phyloP scores from a whole-genome alignment of 768 basidiomycete genomes.

The Rhodosporidiobolus odoratus region DNA sequence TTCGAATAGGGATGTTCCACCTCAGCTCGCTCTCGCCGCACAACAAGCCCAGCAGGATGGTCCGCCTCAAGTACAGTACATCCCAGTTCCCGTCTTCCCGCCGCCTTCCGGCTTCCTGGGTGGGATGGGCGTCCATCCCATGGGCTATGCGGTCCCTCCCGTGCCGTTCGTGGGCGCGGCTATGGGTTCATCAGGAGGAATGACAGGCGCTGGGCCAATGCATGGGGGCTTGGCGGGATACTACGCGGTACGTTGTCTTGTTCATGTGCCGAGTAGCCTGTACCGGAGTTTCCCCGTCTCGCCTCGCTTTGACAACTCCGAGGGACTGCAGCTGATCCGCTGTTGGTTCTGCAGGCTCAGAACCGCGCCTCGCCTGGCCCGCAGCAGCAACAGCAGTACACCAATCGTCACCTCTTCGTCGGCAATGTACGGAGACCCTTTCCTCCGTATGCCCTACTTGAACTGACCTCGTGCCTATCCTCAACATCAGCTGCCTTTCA shows the following conservation, averaged over 20 bases:
- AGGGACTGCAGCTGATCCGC: too few species aligned
- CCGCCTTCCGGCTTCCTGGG: too few species aligned
- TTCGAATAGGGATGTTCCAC: neutral
- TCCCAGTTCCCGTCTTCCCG: neutral
- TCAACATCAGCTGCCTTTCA: constrained; percentile 77
- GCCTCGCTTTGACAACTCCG: neutral
- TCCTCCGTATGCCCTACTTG: neutral
- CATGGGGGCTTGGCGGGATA: constrained; percentile 15
- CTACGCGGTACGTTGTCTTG: constrained; percentile 2
- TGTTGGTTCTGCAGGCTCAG: too few species aligned
- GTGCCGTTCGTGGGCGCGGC: neutral
- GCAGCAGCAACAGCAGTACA: constrained; percentile 25
- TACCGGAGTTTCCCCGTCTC: neutral
- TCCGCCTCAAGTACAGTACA: constrained; percentile 16
- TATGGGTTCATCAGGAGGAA: neutral
- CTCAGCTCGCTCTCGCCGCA: too few species aligned
- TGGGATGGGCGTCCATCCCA: constrained; percentile 9
- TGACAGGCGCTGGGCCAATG: neutral
- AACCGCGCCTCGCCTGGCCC: too few species aligned
- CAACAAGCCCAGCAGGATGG: neutral
- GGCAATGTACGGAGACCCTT: constrained; percentile 64
- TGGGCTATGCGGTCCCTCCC: constrained; percentile 19
- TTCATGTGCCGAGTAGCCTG: too few species aligned
- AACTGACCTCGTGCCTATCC: neutral
- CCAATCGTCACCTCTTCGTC: constrained; percentile 59